Base-by-base conservation (phyloP, 2,329 filamentous ascomycete genomes). In the Aspergillus viridinutans region DNA sequence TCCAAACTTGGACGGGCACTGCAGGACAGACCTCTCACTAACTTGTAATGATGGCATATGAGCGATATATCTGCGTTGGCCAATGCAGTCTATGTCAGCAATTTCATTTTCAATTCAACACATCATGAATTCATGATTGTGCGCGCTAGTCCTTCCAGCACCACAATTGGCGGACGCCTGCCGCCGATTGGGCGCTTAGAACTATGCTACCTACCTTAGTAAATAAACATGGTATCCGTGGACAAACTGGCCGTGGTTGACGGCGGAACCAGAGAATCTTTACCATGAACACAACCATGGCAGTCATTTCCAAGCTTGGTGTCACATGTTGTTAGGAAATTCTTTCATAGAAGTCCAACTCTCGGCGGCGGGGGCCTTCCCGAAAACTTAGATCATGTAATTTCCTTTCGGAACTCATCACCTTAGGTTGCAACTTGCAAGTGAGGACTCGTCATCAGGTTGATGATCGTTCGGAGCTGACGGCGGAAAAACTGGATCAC, bases 211-310 rank as follows among this genome's bases (percentile, higher is more conserved):
- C n/a, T n/a, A n/a, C n/a, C n/a, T 7, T 17, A 6, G 32, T 38
- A 62, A 62, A 55, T 64, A 62, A 63, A 63, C 58, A 63, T 42
- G 4, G 49, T 47, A 58, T 58, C 61, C 61, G 42, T 63, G 62
- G 62, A 49, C 40, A 25, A 10, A 17, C 23, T 56, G 53, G 25
- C 53, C 58, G 52, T 54, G 62, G 62, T 53, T 60, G 38, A 45
- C n/a, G 4, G 25, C 59, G 61, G 55, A 54, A 59, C 54, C 55
- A 50, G 26, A 32, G 23, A 50, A 43, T 29, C 28, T 20, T 8
- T 48, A 35, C 55, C 50, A 54, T 42, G 47, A 54, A 38, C 35
- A 32, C 20, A 45, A 10, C 50, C 38, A 50, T 50, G 53, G 20
- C 35, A 47, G 12, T 26, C 23, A 47, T 47, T 47, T 47, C 9